Evolutionary conservation across 768 basidiomycete genomes (phyloP).

Genomic region (Suillus hirtellus): DNA sequence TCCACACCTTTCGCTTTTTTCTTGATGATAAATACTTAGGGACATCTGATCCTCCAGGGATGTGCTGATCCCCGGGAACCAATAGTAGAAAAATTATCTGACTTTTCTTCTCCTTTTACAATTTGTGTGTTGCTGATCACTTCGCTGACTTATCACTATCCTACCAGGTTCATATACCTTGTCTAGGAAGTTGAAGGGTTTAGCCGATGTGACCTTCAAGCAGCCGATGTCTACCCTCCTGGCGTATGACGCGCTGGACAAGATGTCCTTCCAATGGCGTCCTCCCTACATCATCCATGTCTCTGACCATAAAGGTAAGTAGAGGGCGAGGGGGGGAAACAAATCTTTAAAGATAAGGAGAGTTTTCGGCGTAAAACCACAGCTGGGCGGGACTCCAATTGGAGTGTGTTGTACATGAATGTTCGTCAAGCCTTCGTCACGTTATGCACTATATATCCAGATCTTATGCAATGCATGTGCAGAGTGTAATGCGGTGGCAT

Average conservation of each 20-base stretch:
- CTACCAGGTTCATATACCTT: conserved; percentile 52
- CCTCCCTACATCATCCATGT: conserved; percentile 88
- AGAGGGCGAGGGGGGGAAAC: conserved; percentile 43
- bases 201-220: conserved; percentile 59
- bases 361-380: conserved; percentile 61
- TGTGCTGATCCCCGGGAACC: conserved; percentile 47
- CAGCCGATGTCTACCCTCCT: conserved; percentile 50
- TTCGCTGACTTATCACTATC: background rate
- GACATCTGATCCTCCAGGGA: conserved; percentile 47
- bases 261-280: conserved; percentile 86
- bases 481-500: conserved; percentile 90
- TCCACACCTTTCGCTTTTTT: conserved; percentile 11
- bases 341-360: conserved; percentile 58
- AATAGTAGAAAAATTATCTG: conserved; percentile 56
- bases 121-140: background rate
- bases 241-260: conserved; percentile 80
- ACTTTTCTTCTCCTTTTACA: conserved; percentile 8
- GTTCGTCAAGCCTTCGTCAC: conserved; percentile 52
- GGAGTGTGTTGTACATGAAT: conserved; percentile 97
- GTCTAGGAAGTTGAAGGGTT: conserved; percentile 54
- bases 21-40: conserved; percentile 47
- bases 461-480: conserved; percentile 22
- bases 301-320: conserved; percentile 59
- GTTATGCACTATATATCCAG: conserved; percentile 16
- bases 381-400: conserved; percentile 83